A percentile compares a stretch with the other conserved stretches of the same genome.
Evolutionary conservation across 2,329 filamentous ascomycete genomes (phyloP).

Genomic region (Ascochyta fabae): DNA sequence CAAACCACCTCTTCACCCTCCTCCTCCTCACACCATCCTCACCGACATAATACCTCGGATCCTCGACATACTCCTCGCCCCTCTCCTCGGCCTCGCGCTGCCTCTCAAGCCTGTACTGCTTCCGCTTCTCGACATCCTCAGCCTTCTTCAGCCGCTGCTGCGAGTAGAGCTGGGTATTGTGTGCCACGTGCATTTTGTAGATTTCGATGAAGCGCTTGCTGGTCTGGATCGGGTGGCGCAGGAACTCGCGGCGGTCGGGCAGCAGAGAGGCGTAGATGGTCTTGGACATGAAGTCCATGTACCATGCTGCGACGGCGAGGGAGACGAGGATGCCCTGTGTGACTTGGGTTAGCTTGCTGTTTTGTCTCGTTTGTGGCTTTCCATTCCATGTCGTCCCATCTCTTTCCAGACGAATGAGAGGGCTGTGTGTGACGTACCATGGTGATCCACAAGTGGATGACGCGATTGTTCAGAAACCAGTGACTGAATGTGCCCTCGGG

Average conservation of each 20-base stretch:
- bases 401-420: not conserved
- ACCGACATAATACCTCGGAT: constrained; percentile 47
- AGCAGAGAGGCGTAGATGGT: constrained; percentile 83
- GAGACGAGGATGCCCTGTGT: constrained; percentile 68
- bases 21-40: constrained; percentile 55
- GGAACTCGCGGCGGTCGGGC: constrained; percentile 71
- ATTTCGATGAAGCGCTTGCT: constrained; percentile 71
- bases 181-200: constrained; percentile 75
- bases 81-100: constrained; percentile 43
- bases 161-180: constrained; percentile 70
- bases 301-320: constrained; percentile 75
- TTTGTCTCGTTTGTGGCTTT: no score
- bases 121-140: constrained; percentile 87
- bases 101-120: constrained; percentile 74
- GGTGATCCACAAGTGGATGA: constrained; percentile 81
- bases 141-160: constrained; percentile 75
- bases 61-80: constrained; percentile 46
- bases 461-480: constrained; percentile 80
- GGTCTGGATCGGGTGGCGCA: constrained; percentile 73
- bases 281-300: constrained; percentile 77
- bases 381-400: not conserved
- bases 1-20: constrained; percentile 80
- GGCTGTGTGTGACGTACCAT: constrained; percentile 64
- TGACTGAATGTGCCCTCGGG: constrained; percentile 80
- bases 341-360: not conserved